Conservation (phyloP, 768 basidiomycete genomes). For the Chalciporus piperatus region DNA sequence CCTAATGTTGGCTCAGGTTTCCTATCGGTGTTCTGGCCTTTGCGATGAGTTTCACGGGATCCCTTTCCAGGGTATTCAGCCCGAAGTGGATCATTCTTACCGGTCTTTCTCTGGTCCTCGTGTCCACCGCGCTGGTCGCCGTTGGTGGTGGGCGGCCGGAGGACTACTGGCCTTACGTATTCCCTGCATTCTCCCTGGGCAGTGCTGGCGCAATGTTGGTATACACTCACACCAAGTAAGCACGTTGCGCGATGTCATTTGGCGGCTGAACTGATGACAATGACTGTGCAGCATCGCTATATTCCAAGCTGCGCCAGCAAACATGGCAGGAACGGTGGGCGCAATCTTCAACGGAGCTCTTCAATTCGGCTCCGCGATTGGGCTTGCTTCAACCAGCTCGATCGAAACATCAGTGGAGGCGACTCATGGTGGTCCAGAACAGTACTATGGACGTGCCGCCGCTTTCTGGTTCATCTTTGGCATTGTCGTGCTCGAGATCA, state of each 20-base stretch:
- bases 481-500: slow-evolving; percentile 31
- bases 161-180: slow-evolving; percentile 45
- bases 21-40: slow-evolving; percentile 42
- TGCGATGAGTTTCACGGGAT: slow-evolving; percentile 37
- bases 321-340: slow-evolving; percentile 52
- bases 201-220: slow-evolving; percentile 44
- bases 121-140: slow-evolving; percentile 41
- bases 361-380: slow-evolving; percentile 51
- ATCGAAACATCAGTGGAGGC: slow-evolving; percentile 46
- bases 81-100: slow-evolving; percentile 46
- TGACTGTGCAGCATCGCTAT: slow-evolving; percentile 42
- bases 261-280: not conserved
- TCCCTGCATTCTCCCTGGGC: slow-evolving; percentile 51
- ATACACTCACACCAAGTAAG: slow-evolving; percentile 50
- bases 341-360: slow-evolving; percentile 56
- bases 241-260: not conserved
- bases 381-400: slow-evolving; percentile 45
- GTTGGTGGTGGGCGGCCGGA: slow-evolving; percentile 38
- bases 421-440: slow-evolving; percentile 27
- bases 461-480: slow-evolving; percentile 45
- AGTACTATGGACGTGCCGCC: slow-evolving; percentile 42
- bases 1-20: slow-evolving; percentile 27
- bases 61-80: slow-evolving; percentile 35
- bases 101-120: slow-evolving; percentile 37
- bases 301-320: slow-evolving; percentile 45